phyloP scores from a whole-genome alignment of 257 asterid species.

The Anisodus acutangulus region DNA sequence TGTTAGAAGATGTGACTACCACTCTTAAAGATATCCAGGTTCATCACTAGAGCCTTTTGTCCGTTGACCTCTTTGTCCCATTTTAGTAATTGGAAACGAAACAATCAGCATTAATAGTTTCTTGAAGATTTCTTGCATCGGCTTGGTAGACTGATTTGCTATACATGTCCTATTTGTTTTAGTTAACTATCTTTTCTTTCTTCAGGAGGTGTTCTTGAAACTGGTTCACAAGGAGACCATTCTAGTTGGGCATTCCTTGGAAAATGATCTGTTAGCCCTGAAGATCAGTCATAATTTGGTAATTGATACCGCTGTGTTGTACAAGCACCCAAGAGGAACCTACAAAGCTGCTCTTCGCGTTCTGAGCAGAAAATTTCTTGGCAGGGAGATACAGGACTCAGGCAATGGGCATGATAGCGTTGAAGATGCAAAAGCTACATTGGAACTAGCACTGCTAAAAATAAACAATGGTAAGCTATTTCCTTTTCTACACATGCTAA shows the following conservation, averaged over 20 bases:
- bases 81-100: not conserved
- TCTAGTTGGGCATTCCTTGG: slow-evolving; percentile 94
- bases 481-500: slow-evolving; percentile 18
- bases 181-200: slow-evolving; percentile 36
- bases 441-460: slow-evolving; percentile 86
- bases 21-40: slow-evolving; percentile 93
- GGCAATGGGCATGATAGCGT: slow-evolving; percentile 90
- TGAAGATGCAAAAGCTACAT: slow-evolving; percentile 94
- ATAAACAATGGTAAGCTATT: slow-evolving; percentile 53
- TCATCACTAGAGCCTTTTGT: slow-evolving; percentile 30
- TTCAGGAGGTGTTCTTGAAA: slow-evolving; percentile 78
- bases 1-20: slow-evolving; percentile 79
- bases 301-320: slow-evolving; percentile 87
- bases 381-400: slow-evolving; percentile 84
- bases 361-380: slow-evolving; percentile 71
- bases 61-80: not conserved
- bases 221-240: slow-evolving; percentile 84
- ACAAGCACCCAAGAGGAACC: slow-evolving; percentile 86
- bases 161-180: slow-evolving; percentile 24
- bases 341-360: slow-evolving; percentile 93
- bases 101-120: slow-evolving; percentile 2
- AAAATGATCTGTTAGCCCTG: slow-evolving; percentile 87
- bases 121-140: not conserved
- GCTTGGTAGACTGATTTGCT: slow-evolving; percentile 4
- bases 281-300: slow-evolving; percentile 81